These are phyloP conservation scores for Paecilomyces sp. DNA, from an alignment of 2,329 filamentous ascomycete genomes.

Conservation along the genomic window DNA sequence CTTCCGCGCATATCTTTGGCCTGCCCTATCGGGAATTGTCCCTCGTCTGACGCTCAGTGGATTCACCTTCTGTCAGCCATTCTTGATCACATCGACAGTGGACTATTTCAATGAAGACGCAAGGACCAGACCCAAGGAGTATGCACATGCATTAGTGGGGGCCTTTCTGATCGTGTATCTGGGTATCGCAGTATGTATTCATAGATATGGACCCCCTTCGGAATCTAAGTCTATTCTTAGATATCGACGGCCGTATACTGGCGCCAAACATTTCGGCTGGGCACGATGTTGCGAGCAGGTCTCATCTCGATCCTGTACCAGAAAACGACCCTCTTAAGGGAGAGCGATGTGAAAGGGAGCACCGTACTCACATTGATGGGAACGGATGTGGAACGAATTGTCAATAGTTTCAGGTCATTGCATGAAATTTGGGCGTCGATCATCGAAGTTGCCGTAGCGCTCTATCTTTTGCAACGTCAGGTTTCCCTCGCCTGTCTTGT, in stretches of 20 bases:
- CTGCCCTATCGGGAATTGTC: neutral
- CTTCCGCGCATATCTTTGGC: no score
- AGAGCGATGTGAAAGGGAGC: slow-evolving; percentile 23
- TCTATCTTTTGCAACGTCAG: slow-evolving; percentile 17
- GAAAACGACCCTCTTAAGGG: slow-evolving; percentile 30
- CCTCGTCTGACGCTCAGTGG: slow-evolving; percentile 11
- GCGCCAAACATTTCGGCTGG: slow-evolving; percentile 16
- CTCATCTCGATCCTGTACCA: slow-evolving; percentile 36
- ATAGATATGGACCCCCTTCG: no score
- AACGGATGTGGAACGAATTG: slow-evolving; percentile 28
- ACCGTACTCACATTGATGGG: slow-evolving; percentile 38
- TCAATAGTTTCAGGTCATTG: slow-evolving; percentile 13
- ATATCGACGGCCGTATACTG: slow-evolving; percentile 4
- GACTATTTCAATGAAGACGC: slow-evolving; percentile 19
- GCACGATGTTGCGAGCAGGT: slow-evolving; percentile 19
- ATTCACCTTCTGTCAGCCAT: slow-evolving; percentile 14
- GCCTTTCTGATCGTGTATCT: slow-evolving; percentile 11
- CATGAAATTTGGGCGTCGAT: slow-evolving; percentile 26
- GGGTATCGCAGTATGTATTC: slow-evolving; percentile 13
- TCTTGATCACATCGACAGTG: slow-evolving; percentile 8
- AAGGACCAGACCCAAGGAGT: neutral
- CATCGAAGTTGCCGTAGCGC: slow-evolving; percentile 28
- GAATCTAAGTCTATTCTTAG: no score
- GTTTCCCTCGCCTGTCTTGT: neutral
- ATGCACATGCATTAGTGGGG: no score